Evolutionary conservation across 768 basidiomycete species (phyloP).

Genomic region (Aureoboletus auriporus): DNA sequence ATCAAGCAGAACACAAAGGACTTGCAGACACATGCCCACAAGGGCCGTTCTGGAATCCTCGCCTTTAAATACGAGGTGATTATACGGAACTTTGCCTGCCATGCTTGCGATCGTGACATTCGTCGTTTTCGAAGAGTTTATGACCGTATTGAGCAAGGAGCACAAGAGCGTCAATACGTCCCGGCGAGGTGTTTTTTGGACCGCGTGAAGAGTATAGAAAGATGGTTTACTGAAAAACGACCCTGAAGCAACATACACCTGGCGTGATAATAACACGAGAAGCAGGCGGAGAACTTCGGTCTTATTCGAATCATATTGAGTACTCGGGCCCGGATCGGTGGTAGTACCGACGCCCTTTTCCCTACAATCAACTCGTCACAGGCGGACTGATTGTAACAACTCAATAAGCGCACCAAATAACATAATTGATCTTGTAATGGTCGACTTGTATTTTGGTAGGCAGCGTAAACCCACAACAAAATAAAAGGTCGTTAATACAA

Average conservation of each 20-base stretch:
- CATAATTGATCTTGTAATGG: constrained; percentile 79
- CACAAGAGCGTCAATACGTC: constrained; percentile 91
- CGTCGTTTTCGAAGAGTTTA: constrained; percentile 58
- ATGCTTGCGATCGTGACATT: constrained; percentile 59
- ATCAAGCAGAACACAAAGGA: constrained; percentile 71
- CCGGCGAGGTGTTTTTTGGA: constrained; percentile 70
- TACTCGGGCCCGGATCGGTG: constrained; percentile 59
- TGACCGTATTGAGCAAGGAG: constrained; percentile 86
- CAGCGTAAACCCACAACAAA: constrained; percentile 92
- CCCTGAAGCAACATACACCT: constrained; percentile 78
- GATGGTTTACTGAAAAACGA: constrained; percentile 71
- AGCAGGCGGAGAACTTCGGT: constrained; percentile 87
- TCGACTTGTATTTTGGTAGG: constrained; percentile 73
- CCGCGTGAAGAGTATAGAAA: constrained; percentile 72
- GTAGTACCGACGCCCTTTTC: constrained; percentile 95
- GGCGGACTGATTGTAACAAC: constrained; percentile 2
- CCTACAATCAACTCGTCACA: constrained; percentile 42
- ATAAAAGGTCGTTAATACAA: constrained; percentile 80
- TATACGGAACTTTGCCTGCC: constrained; percentile 81
- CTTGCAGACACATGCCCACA: constrained; percentile 72
- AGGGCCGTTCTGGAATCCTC: constrained; percentile 74
- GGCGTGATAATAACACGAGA: constrained; percentile 82
- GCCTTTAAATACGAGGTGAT: constrained; percentile 87
- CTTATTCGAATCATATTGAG: constrained; percentile 72
- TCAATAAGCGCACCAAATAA: constrained; percentile 68